These are phyloP conservation scores for Aspergillus phoenicis DNA, from an alignment of 2,329 filamentous ascomycete genomes.

Conservation along the genomic window DNA sequence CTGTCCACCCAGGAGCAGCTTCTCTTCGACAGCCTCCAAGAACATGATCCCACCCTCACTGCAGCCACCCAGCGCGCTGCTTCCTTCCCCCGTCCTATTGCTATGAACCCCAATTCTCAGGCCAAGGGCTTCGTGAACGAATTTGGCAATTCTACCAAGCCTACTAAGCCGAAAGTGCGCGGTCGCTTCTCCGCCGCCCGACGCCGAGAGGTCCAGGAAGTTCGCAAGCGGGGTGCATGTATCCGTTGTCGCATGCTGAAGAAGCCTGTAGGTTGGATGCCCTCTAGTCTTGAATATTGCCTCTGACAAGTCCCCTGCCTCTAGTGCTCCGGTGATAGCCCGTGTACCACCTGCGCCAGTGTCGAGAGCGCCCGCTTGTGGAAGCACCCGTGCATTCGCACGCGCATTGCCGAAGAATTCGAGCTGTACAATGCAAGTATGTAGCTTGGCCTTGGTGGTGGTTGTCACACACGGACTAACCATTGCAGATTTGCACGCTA, in stretches of 20 bases:
- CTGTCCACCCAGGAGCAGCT: constrained; percentile 44
- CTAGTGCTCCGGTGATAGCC: constrained; percentile 60
- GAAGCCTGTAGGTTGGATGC: constrained; percentile 51
- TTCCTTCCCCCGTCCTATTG: constrained; percentile 45
- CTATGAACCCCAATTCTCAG: constrained; percentile 45
- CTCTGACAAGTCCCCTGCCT: constrained; percentile 15
- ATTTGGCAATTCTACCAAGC: constrained; percentile 44
- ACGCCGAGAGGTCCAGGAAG: constrained; percentile 61
- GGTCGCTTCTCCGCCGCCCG: constrained; percentile 59
- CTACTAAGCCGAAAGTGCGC: constrained; percentile 52
- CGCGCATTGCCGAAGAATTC: constrained; percentile 61
- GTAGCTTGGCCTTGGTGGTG: constrained; percentile 15
- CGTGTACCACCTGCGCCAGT: constrained; percentile 60
- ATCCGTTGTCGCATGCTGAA: constrained; percentile 67
- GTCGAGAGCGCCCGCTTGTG: constrained; percentile 64
- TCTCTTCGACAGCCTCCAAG: constrained; percentile 43
- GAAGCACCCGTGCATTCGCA: constrained; percentile 63
- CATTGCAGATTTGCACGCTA: constrained; percentile 50
- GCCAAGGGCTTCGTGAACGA: constrained; percentile 45
- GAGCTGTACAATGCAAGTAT: constrained; percentile 58
- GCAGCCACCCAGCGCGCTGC: constrained; percentile 44
- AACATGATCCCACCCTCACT: constrained; percentile 43
- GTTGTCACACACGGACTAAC: constrained; percentile 21
- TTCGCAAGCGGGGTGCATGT: constrained; percentile 63
- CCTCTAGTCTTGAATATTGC: neutral